phyloP scores from a whole-genome alignment of 2,329 filamentous ascomycete species.

The Colletotrichum sp. region DNA sequence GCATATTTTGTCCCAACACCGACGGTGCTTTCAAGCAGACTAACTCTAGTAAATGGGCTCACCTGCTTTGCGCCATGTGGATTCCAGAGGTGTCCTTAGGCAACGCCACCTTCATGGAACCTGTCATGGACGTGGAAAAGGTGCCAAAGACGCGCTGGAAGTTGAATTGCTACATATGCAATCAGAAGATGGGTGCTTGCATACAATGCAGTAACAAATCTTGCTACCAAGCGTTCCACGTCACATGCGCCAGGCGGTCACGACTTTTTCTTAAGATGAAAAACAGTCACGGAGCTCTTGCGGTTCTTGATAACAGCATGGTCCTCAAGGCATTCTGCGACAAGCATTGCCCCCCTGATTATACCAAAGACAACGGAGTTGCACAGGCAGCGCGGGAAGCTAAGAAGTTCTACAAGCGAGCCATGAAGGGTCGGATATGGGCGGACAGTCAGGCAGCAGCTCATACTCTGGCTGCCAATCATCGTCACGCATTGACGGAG shows the following conservation, averaged over 20 bases:
- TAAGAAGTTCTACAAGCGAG: conserved; percentile 86
- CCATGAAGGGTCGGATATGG: conserved; percentile 90
- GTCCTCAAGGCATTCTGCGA: conserved; percentile 95
- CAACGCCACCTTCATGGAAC: conserved; percentile 97
- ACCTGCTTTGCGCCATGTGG: conserved; percentile 97
- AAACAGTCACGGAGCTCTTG: conserved; percentile 79
- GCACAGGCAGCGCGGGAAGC: conserved; percentile 81
- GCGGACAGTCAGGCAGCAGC: conserved; percentile 88
- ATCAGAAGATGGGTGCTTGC: conserved; percentile 96
- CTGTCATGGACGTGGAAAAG: conserved; percentile 97
- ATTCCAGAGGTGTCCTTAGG: conserved; percentile 96
- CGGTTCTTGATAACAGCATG: conserved; percentile 78
- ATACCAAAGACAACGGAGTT: conserved; percentile 85
- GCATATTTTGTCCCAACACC: conserved; percentile 97
- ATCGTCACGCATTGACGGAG: conserved; percentile 66
- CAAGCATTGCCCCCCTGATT: conserved; percentile 90
- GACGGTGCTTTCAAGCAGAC: conserved; percentile 99
- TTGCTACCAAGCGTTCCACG: conserved; percentile 96
- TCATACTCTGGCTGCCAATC: conserved; percentile 77
- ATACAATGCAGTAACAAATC: conserved; percentile 98
- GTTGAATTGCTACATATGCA: conserved; percentile 93
- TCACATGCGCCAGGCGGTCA: conserved; percentile 90
- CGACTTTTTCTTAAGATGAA: conserved; percentile 96
- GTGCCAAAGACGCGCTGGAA: conserved; percentile 95
- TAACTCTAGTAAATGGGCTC: conserved; percentile 94